Evolutionary conservation across 2,329 filamentous ascomycete species (phyloP).

Genomic region (Rhexocercosporidium sp.): DNA sequence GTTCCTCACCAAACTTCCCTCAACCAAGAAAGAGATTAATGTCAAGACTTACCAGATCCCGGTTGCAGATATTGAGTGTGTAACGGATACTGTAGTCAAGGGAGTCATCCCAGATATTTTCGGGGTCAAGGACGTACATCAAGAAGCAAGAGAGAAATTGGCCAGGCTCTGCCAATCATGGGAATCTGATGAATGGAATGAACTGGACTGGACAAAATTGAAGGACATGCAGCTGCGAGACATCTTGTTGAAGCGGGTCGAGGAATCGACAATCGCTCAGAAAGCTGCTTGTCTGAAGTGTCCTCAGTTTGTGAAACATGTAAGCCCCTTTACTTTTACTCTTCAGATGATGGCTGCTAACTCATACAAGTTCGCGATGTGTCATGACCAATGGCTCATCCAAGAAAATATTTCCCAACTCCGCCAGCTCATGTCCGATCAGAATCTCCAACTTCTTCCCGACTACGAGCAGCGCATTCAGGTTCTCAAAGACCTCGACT

Average conservation of each 20-base stretch:
- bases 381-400: slow-evolving; percentile 95
- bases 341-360: background rate
- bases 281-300: slow-evolving; percentile 72
- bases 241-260: slow-evolving; percentile 72
- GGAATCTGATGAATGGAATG: slow-evolving; percentile 78
- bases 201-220: slow-evolving; percentile 81
- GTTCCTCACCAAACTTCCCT: slow-evolving; percentile 70
- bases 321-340: slow-evolving; percentile 53
- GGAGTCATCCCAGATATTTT: slow-evolving; percentile 66
- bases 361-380: slow-evolving; percentile 80
- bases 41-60: slow-evolving; percentile 73
- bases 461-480: slow-evolving; percentile 96
- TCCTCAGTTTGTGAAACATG: slow-evolving; percentile 83
- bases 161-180: slow-evolving; percentile 73
- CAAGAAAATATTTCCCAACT: slow-evolving; percentile 90
- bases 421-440: slow-evolving; percentile 89
- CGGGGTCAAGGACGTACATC: slow-evolving; percentile 53
- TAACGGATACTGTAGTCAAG: slow-evolving; percentile 72
- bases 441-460: slow-evolving; percentile 92
- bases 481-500: slow-evolving; percentile 88
- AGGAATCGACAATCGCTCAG: slow-evolving; percentile 67
- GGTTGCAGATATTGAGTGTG: slow-evolving; percentile 79
- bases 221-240: slow-evolving; percentile 84
- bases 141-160: slow-evolving; percentile 70
- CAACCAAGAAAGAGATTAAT: slow-evolving; percentile 68